Conservation (phyloP, 2,329 filamentous ascomycete species). For the Didymellaceae sp. region DNA sequence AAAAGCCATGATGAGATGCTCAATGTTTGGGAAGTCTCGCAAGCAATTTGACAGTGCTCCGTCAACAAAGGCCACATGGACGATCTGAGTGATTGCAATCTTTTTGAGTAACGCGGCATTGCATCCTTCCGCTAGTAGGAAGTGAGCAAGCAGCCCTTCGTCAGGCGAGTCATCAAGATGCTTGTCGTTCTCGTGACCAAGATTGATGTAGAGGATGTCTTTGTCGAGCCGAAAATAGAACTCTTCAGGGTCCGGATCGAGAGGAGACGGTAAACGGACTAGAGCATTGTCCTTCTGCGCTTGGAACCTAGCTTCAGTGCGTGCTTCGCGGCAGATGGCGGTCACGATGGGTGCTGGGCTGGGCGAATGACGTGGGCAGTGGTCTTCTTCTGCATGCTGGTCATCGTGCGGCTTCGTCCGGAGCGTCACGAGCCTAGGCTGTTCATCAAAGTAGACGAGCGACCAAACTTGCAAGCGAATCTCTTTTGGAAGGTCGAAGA, state of each 20-base stretch:
- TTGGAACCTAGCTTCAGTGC: slow-evolving; percentile 27
- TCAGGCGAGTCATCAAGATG: slow-evolving; percentile 32
- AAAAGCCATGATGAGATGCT: slow-evolving; percentile 27
- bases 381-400: slow-evolving; percentile 11
- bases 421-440: slow-evolving; percentile 29
- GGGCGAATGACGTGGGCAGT: slow-evolving; percentile 32
- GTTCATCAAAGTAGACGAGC: slow-evolving; percentile 25
- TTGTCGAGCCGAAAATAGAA: slow-evolving; percentile 32
- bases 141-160: slow-evolving; percentile 28
- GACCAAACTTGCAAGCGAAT: slow-evolving; percentile 33
- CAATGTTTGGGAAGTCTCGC: slow-evolving; percentile 26
- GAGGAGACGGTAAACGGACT: slow-evolving; percentile 15
- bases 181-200: slow-evolving; percentile 16
- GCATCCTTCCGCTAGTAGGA: slow-evolving; percentile 17
- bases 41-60: slow-evolving; percentile 30
- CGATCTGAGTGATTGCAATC: slow-evolving; percentile 25
- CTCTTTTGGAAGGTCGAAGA: slow-evolving; percentile 30
- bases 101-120: slow-evolving; percentile 16
- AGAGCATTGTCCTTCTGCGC: slow-evolving; percentile 23
- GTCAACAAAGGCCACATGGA: slow-evolving; percentile 20
- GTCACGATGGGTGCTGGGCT: slow-evolving; percentile 22
- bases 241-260: neutral
- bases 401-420: slow-evolving; percentile 24
- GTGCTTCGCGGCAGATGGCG: slow-evolving; percentile 30
- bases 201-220: slow-evolving; percentile 26